A percentile compares a stretch with the other conserved stretches of the same genome.
Conservation (phyloP, 2,329 filamentous ascomycete genomes). For the Microcera coccophila region DNA sequence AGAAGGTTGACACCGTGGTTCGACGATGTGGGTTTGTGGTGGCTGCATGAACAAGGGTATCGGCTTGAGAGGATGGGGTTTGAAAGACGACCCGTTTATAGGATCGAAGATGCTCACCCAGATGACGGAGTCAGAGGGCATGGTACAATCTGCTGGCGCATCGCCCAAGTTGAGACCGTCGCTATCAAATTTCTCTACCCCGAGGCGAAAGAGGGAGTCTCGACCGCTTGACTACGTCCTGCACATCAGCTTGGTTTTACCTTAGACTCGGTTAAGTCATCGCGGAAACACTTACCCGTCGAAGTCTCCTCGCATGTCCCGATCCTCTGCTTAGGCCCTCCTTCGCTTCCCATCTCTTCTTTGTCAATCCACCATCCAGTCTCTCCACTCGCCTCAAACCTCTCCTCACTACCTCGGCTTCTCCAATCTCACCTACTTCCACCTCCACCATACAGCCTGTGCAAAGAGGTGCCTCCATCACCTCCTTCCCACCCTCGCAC, state of each 20-base stretch:
- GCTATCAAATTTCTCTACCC: constrained; percentile 5
- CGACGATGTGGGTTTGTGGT: constrained; percentile 15
- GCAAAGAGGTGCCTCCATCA: constrained; percentile 48
- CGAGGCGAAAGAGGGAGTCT: constrained; percentile 2
- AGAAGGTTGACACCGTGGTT: constrained; percentile 8
- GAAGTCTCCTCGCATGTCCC: constrained; percentile 2
- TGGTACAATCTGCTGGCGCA: constrained; percentile 13
- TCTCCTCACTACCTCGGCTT: constrained; percentile 37
- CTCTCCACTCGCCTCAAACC: constrained; percentile 42
- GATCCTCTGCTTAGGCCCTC: constrained; percentile 13
- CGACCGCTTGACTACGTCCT: constrained; percentile 2
- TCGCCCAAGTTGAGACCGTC: constrained; percentile 7
- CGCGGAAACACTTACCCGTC: constrained; percentile 4
- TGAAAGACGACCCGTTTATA: constrained; percentile 43
- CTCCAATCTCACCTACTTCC: constrained; percentile 34
- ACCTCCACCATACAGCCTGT: constrained; percentile 41
- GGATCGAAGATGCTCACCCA: constrained; percentile 52
- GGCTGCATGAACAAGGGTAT: constrained; percentile 47
- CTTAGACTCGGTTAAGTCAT: background rate
- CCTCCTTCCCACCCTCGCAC: constrained; percentile 34
- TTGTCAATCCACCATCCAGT: constrained; percentile 45
- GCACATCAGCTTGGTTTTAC: constrained; percentile 1
- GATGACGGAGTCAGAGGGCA: constrained; percentile 34
- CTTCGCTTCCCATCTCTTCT: constrained; percentile 40
- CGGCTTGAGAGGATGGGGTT: constrained; percentile 47